Percentiles rank a stretch among this genome's conserved stretches.
Evolutionary conservation across 202 grass and related monocot species (phyloP).

Genomic region (Tripidium arundinaceum): DNA sequence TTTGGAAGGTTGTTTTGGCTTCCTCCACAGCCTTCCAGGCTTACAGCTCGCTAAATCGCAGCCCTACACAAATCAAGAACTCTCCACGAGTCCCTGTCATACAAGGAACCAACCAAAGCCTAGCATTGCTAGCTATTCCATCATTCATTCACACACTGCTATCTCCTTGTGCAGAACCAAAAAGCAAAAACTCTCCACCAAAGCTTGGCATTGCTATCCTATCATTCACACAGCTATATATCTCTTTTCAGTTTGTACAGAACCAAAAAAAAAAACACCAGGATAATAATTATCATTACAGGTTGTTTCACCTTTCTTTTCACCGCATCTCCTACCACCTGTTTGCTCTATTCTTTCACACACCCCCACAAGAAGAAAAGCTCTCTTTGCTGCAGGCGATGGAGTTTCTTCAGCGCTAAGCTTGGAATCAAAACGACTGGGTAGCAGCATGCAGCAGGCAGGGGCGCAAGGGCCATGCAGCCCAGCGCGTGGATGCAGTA

Average conservation of each 20-base stretch:
- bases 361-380: conserved; percentile 19
- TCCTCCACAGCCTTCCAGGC: conserved; percentile 2
- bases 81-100: conserved; percentile 1
- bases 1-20: neutral
- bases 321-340: neutral
- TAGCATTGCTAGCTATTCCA: neutral
- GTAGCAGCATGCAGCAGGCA: too few species aligned
- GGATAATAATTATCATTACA: neutral
- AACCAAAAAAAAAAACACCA: neutral
- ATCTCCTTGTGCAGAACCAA: conserved; percentile 2
- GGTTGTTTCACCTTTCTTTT: conserved; percentile 2
- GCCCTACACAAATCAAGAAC: conserved; percentile 19
- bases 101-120: conserved; percentile 7
- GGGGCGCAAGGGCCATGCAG: too few species aligned
- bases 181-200: neutral
- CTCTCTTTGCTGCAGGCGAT: conserved; percentile 23
- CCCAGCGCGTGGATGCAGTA: conserved; percentile 4
- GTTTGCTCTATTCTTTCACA: conserved; percentile 19
- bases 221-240: too few species aligned
- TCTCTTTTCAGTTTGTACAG: too few species aligned
- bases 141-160: conserved; percentile 14
- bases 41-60: neutral
- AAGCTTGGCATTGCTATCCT: too few species aligned
- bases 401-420: conserved; percentile 46
- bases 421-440: conserved; percentile 42